Conservation (phyloP, 495 filamentous ascomycete species). For the Penicillium paxilli region DNA sequence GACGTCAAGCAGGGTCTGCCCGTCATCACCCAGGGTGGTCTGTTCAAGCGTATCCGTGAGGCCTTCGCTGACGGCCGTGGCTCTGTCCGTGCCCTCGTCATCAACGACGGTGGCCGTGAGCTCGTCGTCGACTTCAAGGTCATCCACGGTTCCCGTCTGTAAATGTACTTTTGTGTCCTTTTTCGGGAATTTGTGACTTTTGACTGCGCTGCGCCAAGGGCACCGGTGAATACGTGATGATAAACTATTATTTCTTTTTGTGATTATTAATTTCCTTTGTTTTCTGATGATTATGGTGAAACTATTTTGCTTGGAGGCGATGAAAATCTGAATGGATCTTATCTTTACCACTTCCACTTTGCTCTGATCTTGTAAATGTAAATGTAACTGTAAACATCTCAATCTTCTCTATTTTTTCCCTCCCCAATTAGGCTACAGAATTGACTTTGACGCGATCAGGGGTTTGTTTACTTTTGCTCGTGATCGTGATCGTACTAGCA, state of each 20-base stretch:
- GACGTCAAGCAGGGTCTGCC: slow-evolving; percentile 97
- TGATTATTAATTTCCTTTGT: slow-evolving; percentile 23
- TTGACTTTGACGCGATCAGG: too few species aligned
- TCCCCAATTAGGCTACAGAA: too few species aligned
- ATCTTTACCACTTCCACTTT: too few species aligned
- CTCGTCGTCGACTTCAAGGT: slow-evolving; percentile 99
- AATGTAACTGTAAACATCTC: too few species aligned
- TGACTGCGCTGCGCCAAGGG: not conserved
- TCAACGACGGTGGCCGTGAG: slow-evolving; percentile 91
- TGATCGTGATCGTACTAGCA: too few species aligned
- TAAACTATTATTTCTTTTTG: slow-evolving; percentile 10
- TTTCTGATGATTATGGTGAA: slow-evolving; percentile 24
- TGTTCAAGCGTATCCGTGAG: slow-evolving; percentile 78
- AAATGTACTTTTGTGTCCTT: slow-evolving; percentile 30
- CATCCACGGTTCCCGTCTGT: slow-evolving; percentile 76
- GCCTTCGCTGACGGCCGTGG: slow-evolving; percentile 91
- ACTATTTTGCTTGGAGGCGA: slow-evolving; percentile 5
- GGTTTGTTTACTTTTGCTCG: too few species aligned
- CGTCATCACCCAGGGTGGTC: slow-evolving; percentile 88
- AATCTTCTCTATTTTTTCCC: too few species aligned
- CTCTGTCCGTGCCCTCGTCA: slow-evolving; percentile 90
- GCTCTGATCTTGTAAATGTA: too few species aligned
- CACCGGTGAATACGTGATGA: not conserved
- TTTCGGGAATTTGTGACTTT: not conserved
- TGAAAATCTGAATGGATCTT: slow-evolving; percentile 17